phyloP scores from a whole-genome alignment of 2,329 filamentous ascomycete species.

The Sordariomycetes sp. region DNA sequence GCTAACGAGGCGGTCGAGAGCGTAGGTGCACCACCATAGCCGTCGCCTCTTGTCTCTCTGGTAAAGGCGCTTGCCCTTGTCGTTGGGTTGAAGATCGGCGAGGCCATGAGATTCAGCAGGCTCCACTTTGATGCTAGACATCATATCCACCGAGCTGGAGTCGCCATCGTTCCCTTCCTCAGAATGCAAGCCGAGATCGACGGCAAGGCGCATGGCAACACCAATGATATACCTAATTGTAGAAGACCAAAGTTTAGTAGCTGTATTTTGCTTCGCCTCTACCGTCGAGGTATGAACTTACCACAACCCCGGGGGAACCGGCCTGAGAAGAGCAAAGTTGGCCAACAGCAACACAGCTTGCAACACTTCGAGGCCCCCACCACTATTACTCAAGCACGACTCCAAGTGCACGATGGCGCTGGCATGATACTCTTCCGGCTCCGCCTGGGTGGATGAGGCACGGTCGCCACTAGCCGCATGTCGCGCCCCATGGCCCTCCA shows the following conservation, averaged over 20 bases:
- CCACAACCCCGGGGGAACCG: conserved; percentile 88
- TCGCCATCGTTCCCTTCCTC: conserved; percentile 66
- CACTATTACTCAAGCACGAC: conserved; percentile 69
- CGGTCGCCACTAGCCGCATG: conserved; percentile 14
- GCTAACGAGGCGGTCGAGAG: conserved; percentile 85
- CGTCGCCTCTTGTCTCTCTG: conserved; percentile 73
- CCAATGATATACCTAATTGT: conserved; percentile 72
- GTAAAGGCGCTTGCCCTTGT: conserved; percentile 63
- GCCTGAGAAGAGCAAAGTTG: conserved; percentile 80
- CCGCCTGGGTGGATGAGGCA: conserved; percentile 35
- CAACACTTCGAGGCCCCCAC: conserved; percentile 82
- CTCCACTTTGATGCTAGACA: conserved; percentile 14
- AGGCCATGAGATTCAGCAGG: conserved; percentile 4
- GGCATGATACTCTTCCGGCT: conserved; percentile 92
- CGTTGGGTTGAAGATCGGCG: conserved; percentile 20
- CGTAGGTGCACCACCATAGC: conserved; percentile 96
- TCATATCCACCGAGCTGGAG: conserved; percentile 19
- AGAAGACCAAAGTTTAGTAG: background rate
- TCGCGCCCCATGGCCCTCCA: conserved; percentile 19
- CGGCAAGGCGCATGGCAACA: conserved; percentile 77
- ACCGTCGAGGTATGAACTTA: conserved; percentile 15
- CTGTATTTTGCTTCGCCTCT: background rate
- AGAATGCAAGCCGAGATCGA: conserved; percentile 85
- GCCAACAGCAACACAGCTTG: conserved; percentile 87
- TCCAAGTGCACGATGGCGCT: conserved; percentile 88